These are phyloP conservation scores for Tetrapyrgos nigripes DNA, from an alignment of 1,284 basidiomycete species.

Conservation along the genomic window DNA sequence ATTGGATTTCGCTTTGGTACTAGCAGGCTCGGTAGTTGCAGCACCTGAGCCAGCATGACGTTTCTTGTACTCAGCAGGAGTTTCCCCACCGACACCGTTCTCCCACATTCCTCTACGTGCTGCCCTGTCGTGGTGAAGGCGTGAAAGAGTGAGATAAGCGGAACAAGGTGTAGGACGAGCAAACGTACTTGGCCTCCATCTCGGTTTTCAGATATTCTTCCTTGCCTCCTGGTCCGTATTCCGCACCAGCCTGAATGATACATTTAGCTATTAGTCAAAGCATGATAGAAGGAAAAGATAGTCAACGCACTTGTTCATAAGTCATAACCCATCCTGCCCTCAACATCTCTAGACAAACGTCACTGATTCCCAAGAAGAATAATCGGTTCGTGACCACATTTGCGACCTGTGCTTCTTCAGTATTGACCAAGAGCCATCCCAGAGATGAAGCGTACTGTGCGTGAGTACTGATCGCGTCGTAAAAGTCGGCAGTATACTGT, in stretches of 20 bases:
- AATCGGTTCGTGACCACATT: constrained; percentile 56
- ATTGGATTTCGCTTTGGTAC: too few relatives aligned
- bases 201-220: constrained; percentile 67
- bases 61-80: constrained; percentile 82
- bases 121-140: constrained; percentile 42
- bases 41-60: constrained; percentile 57
- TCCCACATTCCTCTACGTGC: constrained; percentile 78
- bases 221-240: constrained; percentile 75
- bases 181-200: constrained; percentile 69
- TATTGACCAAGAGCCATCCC: neutral
- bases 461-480: constrained; percentile 81
- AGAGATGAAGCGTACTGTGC: constrained; percentile 59
- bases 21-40: too few relatives aligned
- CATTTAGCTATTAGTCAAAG: neutral
- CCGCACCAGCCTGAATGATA: constrained; percentile 69
- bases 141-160: neutral
- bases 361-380: constrained; percentile 56
- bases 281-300: neutral
- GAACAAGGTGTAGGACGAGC: neutral
- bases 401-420: constrained; percentile 60
- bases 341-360: constrained; percentile 80
- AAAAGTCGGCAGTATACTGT: constrained; percentile 73
- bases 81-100: constrained; percentile 61
- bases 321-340: constrained; percentile 76
- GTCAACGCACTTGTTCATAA: constrained; percentile 60